Evolutionary conservation across 2,329 filamentous ascomycete species (phyloP), one percentile per base, ranked within the genome.

Genomic region (Tolypocladium sp.): DNA sequence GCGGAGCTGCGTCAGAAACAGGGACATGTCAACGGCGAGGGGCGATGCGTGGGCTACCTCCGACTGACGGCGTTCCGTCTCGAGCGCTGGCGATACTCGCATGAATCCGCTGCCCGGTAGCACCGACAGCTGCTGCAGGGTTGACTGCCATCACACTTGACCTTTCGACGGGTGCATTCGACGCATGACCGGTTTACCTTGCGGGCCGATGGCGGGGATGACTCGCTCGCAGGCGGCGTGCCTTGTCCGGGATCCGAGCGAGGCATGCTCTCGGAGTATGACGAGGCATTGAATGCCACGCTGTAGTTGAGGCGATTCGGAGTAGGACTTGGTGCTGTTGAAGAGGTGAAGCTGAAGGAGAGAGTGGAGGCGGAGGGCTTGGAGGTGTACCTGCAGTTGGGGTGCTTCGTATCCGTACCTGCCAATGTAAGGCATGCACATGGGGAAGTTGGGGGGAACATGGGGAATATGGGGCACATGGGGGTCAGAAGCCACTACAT

Each of bases 101-200:
- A 71, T 4, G 62, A 54, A 4, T 69, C 63, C 1, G 65, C 58
- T 2, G 63, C 63, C 22, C 65, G 62, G 55, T 70, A 70, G 57
- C 70, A 69, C 41, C 63, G 75, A 15, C 79, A 77, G 35, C 81
- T 70, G 2, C 64, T 59, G 58, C 69, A 71, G 38, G 69, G 67
- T 22, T 64, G 63, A 3, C 63, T 75, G n/a, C 77, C 75, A 54
- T 79, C 73, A 35, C 76, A 76, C 58, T 78, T 76, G 42, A 72
- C 64, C 55, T 69, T 71, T 27, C 68, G 64, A 20, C 68, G 62
- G 0, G 64, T 69, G 44, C 67, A 70, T 57, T 68, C 67, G 22
- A 63, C 63, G 56, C 67, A 68, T 12, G 67, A 71, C 53, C 62
- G 63, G 55, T 68, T 68, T n/a, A 67, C 58, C 30, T 57, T 57